These are phyloP conservation scores for Fusarium equiseti DNA, from an alignment of 2,329 filamentous ascomycete species.

Conservation along the genomic window DNA sequence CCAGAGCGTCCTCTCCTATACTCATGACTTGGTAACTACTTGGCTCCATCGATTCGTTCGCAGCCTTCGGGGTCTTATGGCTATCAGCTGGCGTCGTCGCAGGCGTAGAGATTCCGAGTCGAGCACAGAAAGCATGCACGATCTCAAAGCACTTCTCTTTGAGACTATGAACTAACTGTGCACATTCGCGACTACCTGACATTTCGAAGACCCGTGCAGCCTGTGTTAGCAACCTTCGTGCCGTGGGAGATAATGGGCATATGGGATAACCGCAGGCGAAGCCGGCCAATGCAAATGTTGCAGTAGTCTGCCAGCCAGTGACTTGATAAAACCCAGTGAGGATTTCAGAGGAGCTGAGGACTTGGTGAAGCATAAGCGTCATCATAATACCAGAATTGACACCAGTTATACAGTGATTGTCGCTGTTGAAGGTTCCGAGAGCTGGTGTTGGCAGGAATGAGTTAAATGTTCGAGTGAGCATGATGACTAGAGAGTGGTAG, in stretches of 20 bases:
- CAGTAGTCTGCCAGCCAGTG: conserved; percentile 47
- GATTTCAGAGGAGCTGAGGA: conserved; percentile 44
- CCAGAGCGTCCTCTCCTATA: conserved; percentile 19
- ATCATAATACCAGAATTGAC: conserved; percentile 46
- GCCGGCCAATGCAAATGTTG: conserved; percentile 36
- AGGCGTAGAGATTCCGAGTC: conserved; percentile 39
- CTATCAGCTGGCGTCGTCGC: conserved; percentile 10
- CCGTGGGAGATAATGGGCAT: conserved; percentile 39
- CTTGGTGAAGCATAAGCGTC: conserved; percentile 48
- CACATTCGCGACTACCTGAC: conserved; percentile 3
- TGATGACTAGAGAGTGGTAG: conserved; percentile 56
- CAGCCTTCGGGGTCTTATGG: neutral
- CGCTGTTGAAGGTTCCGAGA: conserved; percentile 43
- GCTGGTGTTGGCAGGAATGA: conserved; percentile 51
- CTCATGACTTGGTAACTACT: conserved; percentile 30
- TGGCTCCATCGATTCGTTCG: neutral
- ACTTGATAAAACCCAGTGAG: conserved; percentile 48
- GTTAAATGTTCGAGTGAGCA: conserved; percentile 57
- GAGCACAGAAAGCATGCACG: conserved; percentile 37
- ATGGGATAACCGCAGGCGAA: conserved; percentile 47
- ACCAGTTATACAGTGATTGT: conserved; percentile 42
- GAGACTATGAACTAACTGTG: conserved; percentile 20
- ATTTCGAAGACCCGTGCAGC: conserved; percentile 37
- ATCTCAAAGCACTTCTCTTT: conserved; percentile 29
- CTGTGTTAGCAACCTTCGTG: conserved; percentile 28